Percentiles rank a stretch among this genome's conserved stretches.
Conservation (phyloP, 2,329 filamentous ascomycete species). For the Talaromyces sp. region DNA sequence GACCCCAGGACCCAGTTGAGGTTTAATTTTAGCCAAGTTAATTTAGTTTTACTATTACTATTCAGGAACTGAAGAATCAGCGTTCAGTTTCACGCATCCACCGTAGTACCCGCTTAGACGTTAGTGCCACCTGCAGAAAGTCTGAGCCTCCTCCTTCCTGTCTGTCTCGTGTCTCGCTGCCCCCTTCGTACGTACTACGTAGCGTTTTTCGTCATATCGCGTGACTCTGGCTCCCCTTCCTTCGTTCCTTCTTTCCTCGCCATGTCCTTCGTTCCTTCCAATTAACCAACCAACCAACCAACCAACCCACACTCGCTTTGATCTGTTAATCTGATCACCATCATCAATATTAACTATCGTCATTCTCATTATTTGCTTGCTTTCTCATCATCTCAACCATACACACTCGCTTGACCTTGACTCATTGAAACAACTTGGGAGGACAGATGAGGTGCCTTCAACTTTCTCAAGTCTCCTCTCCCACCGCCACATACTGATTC, state of each 20-base stretch:
- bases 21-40: no score
- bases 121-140: no score
- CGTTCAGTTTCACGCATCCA: no score
- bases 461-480: neutral
- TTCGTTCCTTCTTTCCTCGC: neutral
- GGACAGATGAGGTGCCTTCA: neutral
- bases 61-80: no score
- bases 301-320: neutral
- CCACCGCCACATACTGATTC: neutral
- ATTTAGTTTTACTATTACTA: no score
- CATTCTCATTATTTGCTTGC: no score
- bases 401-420: neutral
- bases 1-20: no score
- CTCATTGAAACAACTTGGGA: neutral
- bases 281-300: no score
- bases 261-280: neutral
- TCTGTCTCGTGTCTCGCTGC: neutral
- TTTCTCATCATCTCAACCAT: no score
- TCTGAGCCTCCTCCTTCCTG: neutral
- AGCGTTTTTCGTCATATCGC: conserved; percentile 5
- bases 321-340: neutral
- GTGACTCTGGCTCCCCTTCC: neutral
- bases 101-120: no score
- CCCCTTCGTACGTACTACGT: neutral
- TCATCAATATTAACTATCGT: neutral